Evolutionary conservation across 345 rosid species (phyloP).

Genomic region (Linum usitatissimum): DNA sequence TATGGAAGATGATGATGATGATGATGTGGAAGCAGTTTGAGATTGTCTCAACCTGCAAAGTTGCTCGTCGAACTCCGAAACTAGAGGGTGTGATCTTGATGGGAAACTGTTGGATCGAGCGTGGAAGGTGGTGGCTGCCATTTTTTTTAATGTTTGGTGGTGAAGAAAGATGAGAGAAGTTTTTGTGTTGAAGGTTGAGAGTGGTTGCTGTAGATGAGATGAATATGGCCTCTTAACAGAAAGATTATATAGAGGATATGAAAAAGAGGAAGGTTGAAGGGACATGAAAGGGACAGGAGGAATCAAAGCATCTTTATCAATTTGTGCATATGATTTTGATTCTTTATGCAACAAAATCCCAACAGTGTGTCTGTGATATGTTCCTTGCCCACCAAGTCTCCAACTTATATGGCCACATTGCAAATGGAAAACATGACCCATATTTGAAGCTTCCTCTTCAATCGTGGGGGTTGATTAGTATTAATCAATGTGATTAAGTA

Average conservation of each 20-base stretch:
- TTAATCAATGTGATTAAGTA: no score
- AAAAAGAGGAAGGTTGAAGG: not conserved
- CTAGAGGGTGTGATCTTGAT: not conserved
- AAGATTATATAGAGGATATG: not conserved
- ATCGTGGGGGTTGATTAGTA: not conserved
- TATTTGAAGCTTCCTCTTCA: not conserved
- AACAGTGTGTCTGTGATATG: not conserved
- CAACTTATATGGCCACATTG: not conserved
- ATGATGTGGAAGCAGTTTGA: not conserved
- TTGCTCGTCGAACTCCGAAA: not conserved
- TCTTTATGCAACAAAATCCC: not conserved
- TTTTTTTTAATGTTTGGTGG: not conserved
- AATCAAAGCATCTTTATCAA: not conserved
- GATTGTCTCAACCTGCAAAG: not conserved
- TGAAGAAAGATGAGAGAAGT: not conserved
- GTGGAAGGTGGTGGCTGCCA: not conserved
- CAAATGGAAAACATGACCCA: not conserved
- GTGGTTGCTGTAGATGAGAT: not conserved
- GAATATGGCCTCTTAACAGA: not conserved
- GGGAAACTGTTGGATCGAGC: not conserved
- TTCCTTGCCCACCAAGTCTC: not conserved
- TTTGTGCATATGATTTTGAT: no score
- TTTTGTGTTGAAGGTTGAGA: not conserved
- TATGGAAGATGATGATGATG: slow-evolving; percentile 1
- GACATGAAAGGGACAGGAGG: not conserved